Evolutionary conservation across 495 filamentous ascomycete genomes (phyloP).

Genomic region (Saxophila tyrrhenica): DNA sequence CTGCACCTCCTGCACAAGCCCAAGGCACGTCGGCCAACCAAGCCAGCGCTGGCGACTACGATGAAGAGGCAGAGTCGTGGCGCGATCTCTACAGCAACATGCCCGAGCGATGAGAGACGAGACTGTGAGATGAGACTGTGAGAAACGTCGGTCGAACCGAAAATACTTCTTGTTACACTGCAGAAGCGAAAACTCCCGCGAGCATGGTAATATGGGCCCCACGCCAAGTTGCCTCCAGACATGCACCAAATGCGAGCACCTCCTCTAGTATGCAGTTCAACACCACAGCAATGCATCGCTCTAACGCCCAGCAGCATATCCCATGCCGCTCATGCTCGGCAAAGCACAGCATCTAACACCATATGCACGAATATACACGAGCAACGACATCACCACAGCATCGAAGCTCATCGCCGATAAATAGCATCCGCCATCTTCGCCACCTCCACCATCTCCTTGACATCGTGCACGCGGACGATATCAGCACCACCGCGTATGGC

Average conservation of each 20-base stretch:
- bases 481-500: slow-evolving; percentile 88
- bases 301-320: not conserved
- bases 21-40: not conserved
- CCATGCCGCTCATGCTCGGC: not conserved
- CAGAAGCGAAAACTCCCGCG: not conserved
- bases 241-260: no score
- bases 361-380: not conserved
- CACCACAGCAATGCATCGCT: not conserved
- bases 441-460: slow-evolving; percentile 78
- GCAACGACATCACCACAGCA: not conserved
- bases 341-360: not conserved
- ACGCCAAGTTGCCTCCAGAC: no score
- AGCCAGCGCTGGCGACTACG: not conserved
- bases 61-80: not conserved
- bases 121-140: no score
- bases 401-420: slow-evolving; percentile 22
- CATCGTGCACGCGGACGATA: slow-evolving; percentile 92
- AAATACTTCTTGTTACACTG: not conserved
- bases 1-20: not conserved
- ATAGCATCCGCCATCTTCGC: slow-evolving; percentile 85
- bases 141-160: no score
- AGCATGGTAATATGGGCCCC: no score
- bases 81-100: not conserved
- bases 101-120: not conserved
- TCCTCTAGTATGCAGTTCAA: no score